Conservation (phyloP, 257 asterid genomes). For the Lithospermum erythrorhizon region DNA sequence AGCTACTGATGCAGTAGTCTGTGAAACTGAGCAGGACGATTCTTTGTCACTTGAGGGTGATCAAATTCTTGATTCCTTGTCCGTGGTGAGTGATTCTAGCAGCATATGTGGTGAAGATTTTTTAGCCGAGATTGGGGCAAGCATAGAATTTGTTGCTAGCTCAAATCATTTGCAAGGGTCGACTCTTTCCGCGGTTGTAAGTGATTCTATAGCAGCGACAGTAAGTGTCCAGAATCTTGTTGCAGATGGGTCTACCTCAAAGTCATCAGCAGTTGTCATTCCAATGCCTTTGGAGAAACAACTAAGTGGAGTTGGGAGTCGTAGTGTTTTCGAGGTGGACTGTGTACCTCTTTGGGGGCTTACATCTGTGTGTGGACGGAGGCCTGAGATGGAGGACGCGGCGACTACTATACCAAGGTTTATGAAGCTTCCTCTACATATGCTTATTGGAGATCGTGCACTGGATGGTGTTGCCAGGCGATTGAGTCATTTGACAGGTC, state of each 20-base stretch:
- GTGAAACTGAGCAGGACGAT: constrained; percentile 40
- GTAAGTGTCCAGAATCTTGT: constrained; percentile 19
- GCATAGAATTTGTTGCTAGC: constrained; percentile 27
- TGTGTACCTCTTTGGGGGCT: constrained; percentile 84
- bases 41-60: constrained; percentile 26
- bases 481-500: constrained; percentile 66
- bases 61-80: constrained; percentile 48
- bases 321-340: constrained; percentile 82
- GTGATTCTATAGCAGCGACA: constrained; percentile 23
- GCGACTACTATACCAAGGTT: constrained; percentile 58
- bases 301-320: constrained; percentile 19
- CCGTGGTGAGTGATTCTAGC: constrained; percentile 75
- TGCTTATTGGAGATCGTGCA: constrained; percentile 46
- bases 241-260: constrained; percentile 29
- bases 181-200: constrained; percentile 15
- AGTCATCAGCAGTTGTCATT: constrained; percentile 21
- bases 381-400: constrained; percentile 97
- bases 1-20: constrained; percentile 28
- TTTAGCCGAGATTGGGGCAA: constrained; percentile 8
- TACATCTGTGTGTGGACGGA: constrained; percentile 69
- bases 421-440: constrained; percentile 46
- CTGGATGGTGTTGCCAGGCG: constrained; percentile 34
- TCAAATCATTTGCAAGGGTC: constrained; percentile 14
- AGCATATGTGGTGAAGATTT: constrained; percentile 80
- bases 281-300: constrained; percentile 28